These are phyloP conservation scores for Trichosporon asahii DNA, from an alignment of 1,284 basidiomycete genomes.

Conservation along the genomic window DNA sequence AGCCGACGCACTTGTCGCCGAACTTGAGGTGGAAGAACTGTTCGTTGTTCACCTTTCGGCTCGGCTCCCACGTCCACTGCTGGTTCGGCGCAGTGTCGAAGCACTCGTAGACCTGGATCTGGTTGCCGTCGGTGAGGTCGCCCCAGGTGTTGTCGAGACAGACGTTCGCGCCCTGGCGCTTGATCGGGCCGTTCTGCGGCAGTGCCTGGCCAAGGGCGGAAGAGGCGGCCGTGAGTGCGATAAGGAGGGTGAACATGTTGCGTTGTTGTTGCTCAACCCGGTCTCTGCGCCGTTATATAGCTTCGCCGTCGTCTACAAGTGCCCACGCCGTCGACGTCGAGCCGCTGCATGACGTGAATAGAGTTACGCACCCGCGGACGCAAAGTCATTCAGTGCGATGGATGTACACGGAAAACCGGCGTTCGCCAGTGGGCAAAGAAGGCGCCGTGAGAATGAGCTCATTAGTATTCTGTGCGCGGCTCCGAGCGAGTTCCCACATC, in stretches of 20 bases:
- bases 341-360: not conserved
- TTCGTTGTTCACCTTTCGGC: not conserved
- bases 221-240: not conserved
- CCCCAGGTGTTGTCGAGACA: not conserved
- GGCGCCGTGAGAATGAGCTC: not conserved
- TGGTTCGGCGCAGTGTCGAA: not conserved
- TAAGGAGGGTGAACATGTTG: not conserved
- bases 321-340: not conserved
- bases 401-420: not conserved
- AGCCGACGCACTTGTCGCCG: not conserved
- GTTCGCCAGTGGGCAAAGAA: not conserved
- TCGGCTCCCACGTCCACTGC: not conserved
- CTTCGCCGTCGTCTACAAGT: not conserved
- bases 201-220: not conserved
- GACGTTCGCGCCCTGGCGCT: not conserved
- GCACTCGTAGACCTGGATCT: slow-evolving; percentile 6
- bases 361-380: not conserved
- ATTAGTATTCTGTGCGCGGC: not conserved
- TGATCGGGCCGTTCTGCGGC: not conserved
- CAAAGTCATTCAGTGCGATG: not conserved
- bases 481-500: not conserved
- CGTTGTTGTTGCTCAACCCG: not conserved
- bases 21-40: not conserved
- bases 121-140: slow-evolving; percentile 2
- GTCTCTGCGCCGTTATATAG: not conserved